These are phyloP conservation scores for Ustilaginoidea virens DNA, from an alignment of 2,329 filamentous ascomycete genomes.

Conservation along the genomic window DNA sequence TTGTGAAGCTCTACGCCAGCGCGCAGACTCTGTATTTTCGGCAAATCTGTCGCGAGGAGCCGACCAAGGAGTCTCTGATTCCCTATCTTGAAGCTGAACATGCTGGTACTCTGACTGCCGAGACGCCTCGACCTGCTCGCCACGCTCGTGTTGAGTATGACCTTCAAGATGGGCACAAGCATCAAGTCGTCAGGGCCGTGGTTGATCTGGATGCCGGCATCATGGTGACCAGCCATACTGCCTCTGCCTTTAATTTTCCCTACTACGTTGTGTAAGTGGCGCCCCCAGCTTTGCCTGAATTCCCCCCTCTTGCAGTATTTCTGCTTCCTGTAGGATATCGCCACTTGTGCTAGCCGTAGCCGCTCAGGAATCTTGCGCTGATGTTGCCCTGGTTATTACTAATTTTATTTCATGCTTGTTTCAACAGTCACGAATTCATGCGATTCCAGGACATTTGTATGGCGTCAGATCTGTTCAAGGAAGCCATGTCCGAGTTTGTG, in stretches of 20 bases:
- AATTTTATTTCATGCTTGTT: background rate
- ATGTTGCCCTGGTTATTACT: too few relatives aligned
- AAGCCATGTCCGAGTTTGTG: constrained; percentile 29
- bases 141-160: constrained; percentile 31
- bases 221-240: constrained; percentile 12
- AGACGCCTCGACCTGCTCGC: constrained; percentile 27
- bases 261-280: constrained; percentile 12
- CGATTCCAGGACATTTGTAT: constrained; percentile 24
- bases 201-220: constrained; percentile 20
- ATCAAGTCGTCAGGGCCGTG: constrained; percentile 20
- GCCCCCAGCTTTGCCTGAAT: too few relatives aligned
- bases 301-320: too few relatives aligned
- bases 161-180: constrained; percentile 16
- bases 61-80: constrained; percentile 40
- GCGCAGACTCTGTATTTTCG: constrained; percentile 28
- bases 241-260: constrained; percentile 18
- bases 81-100: constrained; percentile 49
- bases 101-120: constrained; percentile 27
- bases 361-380: too few relatives aligned
- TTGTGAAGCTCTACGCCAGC: constrained; percentile 18
- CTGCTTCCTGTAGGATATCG: background rate
- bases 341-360: background rate
- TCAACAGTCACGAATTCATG: constrained; percentile 21
- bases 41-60: constrained; percentile 47
- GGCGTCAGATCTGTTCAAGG: constrained; percentile 27